Conservation (phyloP, 164 flowering plant species). For the Taxillus chinensis region DNA sequence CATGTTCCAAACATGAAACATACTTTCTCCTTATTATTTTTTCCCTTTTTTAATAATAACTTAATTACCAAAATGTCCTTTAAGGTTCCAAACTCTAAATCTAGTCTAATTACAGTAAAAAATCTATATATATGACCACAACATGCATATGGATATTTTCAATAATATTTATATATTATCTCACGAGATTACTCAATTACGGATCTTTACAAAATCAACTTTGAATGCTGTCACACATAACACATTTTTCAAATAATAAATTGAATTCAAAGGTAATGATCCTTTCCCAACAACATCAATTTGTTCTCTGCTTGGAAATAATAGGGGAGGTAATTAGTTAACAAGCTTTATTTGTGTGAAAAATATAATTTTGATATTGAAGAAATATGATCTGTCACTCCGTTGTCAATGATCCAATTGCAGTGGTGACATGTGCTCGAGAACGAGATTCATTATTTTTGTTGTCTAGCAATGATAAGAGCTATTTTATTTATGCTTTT, state of each 20-base stretch:
- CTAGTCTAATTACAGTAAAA: too few species aligned
- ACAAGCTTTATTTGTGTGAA: not conserved
- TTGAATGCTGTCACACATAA: not conserved
- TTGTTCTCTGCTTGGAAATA: not conserved
- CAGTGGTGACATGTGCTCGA: not conserved
- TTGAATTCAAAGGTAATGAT: not conserved
- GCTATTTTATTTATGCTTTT: not conserved
- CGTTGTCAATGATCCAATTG: not conserved
- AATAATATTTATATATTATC: too few species aligned
- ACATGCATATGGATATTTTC: too few species aligned
- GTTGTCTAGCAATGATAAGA: not conserved
- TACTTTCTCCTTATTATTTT: too few species aligned
- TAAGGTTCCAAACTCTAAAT: too few species aligned
- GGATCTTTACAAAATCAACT: too few species aligned
- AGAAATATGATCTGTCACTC: not conserved
- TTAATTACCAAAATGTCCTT: too few species aligned
- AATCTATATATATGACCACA: too few species aligned
- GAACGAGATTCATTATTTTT: not conserved
- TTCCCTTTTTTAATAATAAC: too few species aligned
- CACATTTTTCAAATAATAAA: not conserved
- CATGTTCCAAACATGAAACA: too few species aligned
- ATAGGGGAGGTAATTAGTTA: not conserved
- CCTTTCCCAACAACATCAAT: not conserved
- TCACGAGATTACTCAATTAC: too few species aligned
- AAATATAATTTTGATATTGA: not conserved